Base-by-base conservation (phyloP, 2,329 filamentous ascomycete genomes). In the Bipolaris sorokiniana region DNA sequence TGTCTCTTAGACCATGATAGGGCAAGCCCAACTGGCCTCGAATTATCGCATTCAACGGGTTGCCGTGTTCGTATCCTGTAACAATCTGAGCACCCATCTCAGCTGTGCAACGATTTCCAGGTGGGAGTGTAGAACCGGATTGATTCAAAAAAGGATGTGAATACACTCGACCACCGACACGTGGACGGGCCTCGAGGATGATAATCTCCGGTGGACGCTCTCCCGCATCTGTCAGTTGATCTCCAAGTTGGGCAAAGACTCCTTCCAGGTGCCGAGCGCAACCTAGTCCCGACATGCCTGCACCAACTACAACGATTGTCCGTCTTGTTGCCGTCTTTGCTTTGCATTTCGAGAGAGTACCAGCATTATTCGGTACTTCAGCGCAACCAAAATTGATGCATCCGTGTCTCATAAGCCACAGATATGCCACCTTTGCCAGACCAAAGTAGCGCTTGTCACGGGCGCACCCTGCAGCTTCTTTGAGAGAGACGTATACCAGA, bases 11-110 rank as follows among this genome's bases (percentile, higher is more conserved):
- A 22, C 89, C 83, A 75, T 97, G 92, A 73, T 96, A 97, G 15
- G 88, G 88, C 18, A 99, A 83, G 23, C 90, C 90, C 47, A 99
- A 83, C 76, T 99, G 96, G 15, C 91, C 93, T 64, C 95, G 88
- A 54, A 99, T 88, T 58, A 99, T 87, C 47, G 93, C 86, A 73
- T 97, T 96, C 66, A 99, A 80, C 5, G 95, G 95, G 68, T 99
- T 99, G 16, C 96, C 96, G 64, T 91, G 87, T 65, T 98, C 92
- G 73, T 98, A 99, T 0, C 95, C 95, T 33, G 96, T 97, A 59
- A 99, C 92, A 58, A 99, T 98, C 83, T 99, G 97, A 53, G 94
- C 95, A 26, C 95, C 95, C 88, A 97, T 96, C 75, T 99, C 95
- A 31, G 92, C 95, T 18, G 93, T 98, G 70, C 89, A 90, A 48